A percentile compares a stretch with the other conserved stretches of the same genome.
phyloP scores from a whole-genome alignment of 768 basidiomycete species.

The Tricholoma terreum region DNA sequence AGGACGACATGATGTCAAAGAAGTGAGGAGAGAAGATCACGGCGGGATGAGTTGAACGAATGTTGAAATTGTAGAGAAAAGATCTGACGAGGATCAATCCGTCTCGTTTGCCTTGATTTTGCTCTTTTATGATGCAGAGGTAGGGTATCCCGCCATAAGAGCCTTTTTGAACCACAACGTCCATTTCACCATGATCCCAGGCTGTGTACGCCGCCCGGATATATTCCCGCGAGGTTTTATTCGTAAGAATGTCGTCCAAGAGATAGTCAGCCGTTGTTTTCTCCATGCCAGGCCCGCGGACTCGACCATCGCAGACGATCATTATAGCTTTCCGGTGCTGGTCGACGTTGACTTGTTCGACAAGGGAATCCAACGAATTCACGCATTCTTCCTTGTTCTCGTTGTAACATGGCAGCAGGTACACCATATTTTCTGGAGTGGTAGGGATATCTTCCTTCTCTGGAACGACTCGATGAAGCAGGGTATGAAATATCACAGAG shows the following conservation, averaged over 20 bases:
- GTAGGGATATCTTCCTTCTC: not conserved
- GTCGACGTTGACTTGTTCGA: not conserved
- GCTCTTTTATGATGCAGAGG: not conserved
- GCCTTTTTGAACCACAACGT: not conserved
- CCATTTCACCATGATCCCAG: not conserved
- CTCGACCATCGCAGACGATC: not conserved
- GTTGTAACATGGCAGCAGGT: not conserved
- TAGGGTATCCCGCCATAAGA: not conserved
- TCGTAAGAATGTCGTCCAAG: not conserved
- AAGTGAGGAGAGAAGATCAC: not conserved
- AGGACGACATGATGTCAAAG: not conserved
- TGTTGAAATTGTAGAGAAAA: not conserved
- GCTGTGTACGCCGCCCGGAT: not conserved
- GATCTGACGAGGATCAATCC: not conserved
- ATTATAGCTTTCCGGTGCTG: not conserved
- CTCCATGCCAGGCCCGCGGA: not conserved
- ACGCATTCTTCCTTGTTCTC: not conserved
- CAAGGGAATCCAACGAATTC: not conserved
- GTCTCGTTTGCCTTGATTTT: not conserved
- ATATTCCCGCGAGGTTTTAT: not conserved
- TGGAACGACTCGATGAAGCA: not conserved
- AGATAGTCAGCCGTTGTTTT: not conserved
- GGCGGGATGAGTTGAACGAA: not conserved
- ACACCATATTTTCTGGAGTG: not conserved
- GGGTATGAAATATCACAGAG: not conserved